A percentile compares a stretch with the other conserved stretches of the same genome.
Evolutionary conservation across 768 basidiomycete species (phyloP).

Genomic region (Russula compacta): DNA sequence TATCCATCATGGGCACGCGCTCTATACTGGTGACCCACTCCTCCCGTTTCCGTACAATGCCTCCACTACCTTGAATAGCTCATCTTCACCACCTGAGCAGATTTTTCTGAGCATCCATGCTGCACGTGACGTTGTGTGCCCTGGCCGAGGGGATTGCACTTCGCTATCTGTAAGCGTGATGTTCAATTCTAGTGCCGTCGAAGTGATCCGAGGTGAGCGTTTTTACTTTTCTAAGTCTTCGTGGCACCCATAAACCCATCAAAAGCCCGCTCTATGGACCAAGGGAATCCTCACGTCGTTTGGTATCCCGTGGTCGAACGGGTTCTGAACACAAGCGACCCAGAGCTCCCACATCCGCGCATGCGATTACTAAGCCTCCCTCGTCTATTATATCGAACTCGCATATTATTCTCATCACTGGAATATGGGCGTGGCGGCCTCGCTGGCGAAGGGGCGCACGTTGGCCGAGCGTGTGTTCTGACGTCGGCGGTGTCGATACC

Average conservation of each 20-base stretch:
- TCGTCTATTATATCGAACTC: neutral
- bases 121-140: neutral
- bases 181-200: neutral
- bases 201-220: neutral
- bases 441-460: neutral
- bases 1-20: neutral
- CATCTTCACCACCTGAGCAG: neutral
- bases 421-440: neutral
- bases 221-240: neutral
- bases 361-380: neutral
- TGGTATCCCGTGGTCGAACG: too few relatives aligned
- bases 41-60: neutral
- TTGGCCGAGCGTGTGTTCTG: slow-evolving; percentile 3
- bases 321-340: too few relatives aligned
- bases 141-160: neutral
- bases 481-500: neutral
- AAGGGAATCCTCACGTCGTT: too few relatives aligned
- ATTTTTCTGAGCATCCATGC: neutral
- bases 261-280: too few relatives aligned
- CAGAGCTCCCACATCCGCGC: neutral
- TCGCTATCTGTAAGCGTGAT: neutral
- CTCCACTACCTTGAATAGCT: neutral
- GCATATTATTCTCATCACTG: neutral
- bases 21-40: neutral
- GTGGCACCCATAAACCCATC: too few relatives aligned